Base-by-base conservation (phyloP, 805 yeast species). In the Vanderwaltozyma tropicalis region DNA sequence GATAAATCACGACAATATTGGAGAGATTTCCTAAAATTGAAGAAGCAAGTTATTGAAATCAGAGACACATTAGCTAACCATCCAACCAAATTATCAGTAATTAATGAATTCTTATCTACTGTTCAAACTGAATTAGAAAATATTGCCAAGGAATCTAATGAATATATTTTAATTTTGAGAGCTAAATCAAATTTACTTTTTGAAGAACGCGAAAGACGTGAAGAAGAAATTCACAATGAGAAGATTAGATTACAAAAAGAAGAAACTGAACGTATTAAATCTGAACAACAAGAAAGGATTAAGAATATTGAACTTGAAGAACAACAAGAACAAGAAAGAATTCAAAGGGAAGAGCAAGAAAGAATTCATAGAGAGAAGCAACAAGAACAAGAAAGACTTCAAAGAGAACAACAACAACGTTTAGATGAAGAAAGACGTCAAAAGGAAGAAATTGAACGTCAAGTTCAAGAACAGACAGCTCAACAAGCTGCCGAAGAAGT, bases 1-100 rank as follows among this genome's bases (percentile, higher is more conserved):
- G 47, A 46, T 31, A 35, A 35, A 14, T 59, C 63, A 21, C 76
- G 76, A 69, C 56, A 57, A 22, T 74, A 71, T 43, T 78, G 83
- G 88, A 78, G 72, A 48, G 64, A 67, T 39, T 80, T 73, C 51
- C 72, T 78, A 43, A 61, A 60, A 25, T 61, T 76, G 29, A 81
- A 80, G 53, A 73, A 70, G 37, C 60, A 63, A 20, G 61, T 81
- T 8, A 70, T 76, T 44, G 60, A 63, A 4, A 68, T 71, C 28
- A 67, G 88, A 42, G 85, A 81, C 42, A 48, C 55, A 13, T 55
- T 80, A 29, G 66, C 68, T 13, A 44, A 50, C 11, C 53, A 58
- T 31, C 22, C 34, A 15, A 28, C 34, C 5, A 20, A 33, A 9
- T 26, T 40, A 17, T 28, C 30, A 2, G 30, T 19, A 2, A 28